A percentile compares a stretch with the other conserved stretches of the same genome.
Conservation (phyloP, 2,329 filamentous ascomycete genomes). For the Microdochium nivale region DNA sequence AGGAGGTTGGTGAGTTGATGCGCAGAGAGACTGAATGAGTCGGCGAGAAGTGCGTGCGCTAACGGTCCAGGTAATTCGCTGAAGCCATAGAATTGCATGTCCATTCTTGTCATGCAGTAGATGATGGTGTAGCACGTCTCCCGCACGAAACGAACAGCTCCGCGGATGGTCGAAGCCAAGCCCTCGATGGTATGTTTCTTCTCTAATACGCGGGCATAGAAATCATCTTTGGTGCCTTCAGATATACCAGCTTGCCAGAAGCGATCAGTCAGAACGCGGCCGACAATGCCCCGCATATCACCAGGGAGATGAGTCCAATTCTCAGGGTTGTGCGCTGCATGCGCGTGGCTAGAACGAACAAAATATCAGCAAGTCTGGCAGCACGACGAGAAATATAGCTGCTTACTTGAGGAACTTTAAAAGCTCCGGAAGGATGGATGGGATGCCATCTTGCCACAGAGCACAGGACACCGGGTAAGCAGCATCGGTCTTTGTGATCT, state of each 20-base stretch:
- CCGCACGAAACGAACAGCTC: constrained; percentile 78
- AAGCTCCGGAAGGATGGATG: constrained; percentile 74
- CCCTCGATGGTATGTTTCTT: constrained; percentile 88
- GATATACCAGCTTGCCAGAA: constrained; percentile 99
- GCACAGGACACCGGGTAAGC: constrained; percentile 67
- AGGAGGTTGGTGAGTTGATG: constrained; percentile 93
- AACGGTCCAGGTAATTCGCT: constrained; percentile 73
- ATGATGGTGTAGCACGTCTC: constrained; percentile 93
- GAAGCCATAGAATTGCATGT: constrained; percentile 86
- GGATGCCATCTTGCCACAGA: constrained; percentile 81
- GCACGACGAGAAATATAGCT: constrained; percentile 1
- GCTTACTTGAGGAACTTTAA: constrained; percentile 70
- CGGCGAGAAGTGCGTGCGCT: constrained; percentile 73
- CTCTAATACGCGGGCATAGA: constrained; percentile 83
- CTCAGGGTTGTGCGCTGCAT: constrained; percentile 78
- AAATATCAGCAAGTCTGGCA: constrained; percentile 8
- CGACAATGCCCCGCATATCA: constrained; percentile 70
- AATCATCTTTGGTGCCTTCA: constrained; percentile 89
- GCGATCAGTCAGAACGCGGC: constrained; percentile 79
- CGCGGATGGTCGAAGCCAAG: constrained; percentile 85
- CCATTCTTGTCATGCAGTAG: constrained; percentile 83
- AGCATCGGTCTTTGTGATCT: constrained; percentile 64
- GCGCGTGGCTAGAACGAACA: constrained; percentile 56
- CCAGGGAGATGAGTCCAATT: constrained; percentile 73
- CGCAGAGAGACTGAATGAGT: constrained; percentile 74